A percentile compares a stretch with the other conserved stretches of the same genome.
Evolutionary conservation across 2,329 filamentous ascomycete genomes (phyloP).

Genomic region (Cryoendolithus antarcticus): DNA sequence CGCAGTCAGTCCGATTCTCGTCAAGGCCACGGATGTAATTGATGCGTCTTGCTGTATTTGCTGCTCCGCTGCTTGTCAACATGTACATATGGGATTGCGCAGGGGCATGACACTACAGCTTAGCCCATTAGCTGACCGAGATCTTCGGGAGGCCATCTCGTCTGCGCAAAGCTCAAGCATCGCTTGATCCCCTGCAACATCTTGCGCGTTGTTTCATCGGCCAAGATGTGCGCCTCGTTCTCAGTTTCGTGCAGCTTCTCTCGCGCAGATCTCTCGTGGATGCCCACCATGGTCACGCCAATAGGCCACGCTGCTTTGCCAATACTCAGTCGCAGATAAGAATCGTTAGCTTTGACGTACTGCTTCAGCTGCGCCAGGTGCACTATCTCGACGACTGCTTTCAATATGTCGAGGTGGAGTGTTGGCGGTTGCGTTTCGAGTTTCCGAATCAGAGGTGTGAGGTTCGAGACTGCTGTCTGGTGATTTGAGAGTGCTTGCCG

Average conservation of each 20-base stretch:
- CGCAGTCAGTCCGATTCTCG: too few species aligned
- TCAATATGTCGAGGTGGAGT: slow-evolving; percentile 52
- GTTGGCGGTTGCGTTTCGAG: slow-evolving; percentile 73
- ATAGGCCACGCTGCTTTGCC: slow-evolving; percentile 73
- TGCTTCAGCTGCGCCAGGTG: slow-evolving; percentile 76
- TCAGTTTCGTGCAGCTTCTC: slow-evolving; percentile 81
- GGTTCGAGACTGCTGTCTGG: slow-evolving; percentile 74
- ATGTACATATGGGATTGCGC: too few species aligned
- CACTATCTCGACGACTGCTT: slow-evolving; percentile 83
- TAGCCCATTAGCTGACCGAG: slow-evolving; percentile 88
- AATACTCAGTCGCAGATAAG: slow-evolving; percentile 84
- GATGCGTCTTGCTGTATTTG: too few species aligned
- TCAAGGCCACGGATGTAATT: too few species aligned
- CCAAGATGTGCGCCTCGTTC: slow-evolving; percentile 77
- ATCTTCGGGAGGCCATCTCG: slow-evolving; percentile 89
- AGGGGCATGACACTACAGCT: too few species aligned
- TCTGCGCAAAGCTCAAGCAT: slow-evolving; percentile 91
- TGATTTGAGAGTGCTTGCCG: slow-evolving; percentile 74
- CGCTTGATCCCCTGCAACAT: slow-evolving; percentile 96
- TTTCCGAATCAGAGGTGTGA: slow-evolving; percentile 80
- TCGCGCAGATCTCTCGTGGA: slow-evolving; percentile 88
- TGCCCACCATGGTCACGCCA: slow-evolving; percentile 98
- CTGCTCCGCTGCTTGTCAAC: too few species aligned
- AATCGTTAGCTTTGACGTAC: slow-evolving; percentile 94
- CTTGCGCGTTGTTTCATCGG: slow-evolving; percentile 89